Percentiles rank a stretch among this genome's conserved stretches.
Conservation (phyloP, 768 basidiomycete genomes). For the Mycena floridula region DNA sequence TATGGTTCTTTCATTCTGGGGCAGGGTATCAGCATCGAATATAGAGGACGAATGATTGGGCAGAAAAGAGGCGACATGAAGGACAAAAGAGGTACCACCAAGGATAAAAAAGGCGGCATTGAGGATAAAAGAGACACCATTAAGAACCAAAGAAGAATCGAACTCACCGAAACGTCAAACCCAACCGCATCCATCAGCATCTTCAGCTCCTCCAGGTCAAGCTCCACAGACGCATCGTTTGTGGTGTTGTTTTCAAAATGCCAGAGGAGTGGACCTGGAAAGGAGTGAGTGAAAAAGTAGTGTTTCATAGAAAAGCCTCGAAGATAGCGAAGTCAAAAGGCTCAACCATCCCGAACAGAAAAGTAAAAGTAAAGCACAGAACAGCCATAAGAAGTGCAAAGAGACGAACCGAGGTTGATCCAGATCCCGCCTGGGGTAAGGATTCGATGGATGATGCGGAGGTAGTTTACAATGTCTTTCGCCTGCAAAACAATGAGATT, state of each 20-base stretch:
- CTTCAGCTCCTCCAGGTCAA: slow-evolving; percentile 88
- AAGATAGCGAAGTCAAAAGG: too few relatives aligned
- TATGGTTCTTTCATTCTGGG: slow-evolving; percentile 73
- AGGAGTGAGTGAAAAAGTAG: not conserved
- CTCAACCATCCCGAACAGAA: not conserved
- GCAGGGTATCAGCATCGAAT: slow-evolving; percentile 4
- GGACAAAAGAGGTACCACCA: not conserved
- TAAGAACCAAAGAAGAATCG: too few relatives aligned
- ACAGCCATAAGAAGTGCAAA: not conserved
- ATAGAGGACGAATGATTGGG: too few relatives aligned
- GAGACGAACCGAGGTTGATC: slow-evolving; percentile 61
- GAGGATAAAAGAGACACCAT: slow-evolving; percentile 7
- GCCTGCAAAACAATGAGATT: not conserved
- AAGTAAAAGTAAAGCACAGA: not conserved
- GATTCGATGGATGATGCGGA: slow-evolving; percentile 50
- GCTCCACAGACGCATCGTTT: slow-evolving; percentile 79
- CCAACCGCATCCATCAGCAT: slow-evolving; percentile 65
- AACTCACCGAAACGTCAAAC: slow-evolving; percentile 76
- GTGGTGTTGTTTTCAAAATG: slow-evolving; percentile 89
- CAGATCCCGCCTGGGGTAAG: slow-evolving; percentile 59
- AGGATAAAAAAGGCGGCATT: not conserved
- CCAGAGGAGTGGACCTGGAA: slow-evolving; percentile 96
- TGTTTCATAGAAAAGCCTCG: not conserved
- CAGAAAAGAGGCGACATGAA: too few relatives aligned
- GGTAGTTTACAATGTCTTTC: slow-evolving; percentile 39